Base-by-base conservation (phyloP, 768 basidiomycete genomes). In the Asterophora parasitica region DNA sequence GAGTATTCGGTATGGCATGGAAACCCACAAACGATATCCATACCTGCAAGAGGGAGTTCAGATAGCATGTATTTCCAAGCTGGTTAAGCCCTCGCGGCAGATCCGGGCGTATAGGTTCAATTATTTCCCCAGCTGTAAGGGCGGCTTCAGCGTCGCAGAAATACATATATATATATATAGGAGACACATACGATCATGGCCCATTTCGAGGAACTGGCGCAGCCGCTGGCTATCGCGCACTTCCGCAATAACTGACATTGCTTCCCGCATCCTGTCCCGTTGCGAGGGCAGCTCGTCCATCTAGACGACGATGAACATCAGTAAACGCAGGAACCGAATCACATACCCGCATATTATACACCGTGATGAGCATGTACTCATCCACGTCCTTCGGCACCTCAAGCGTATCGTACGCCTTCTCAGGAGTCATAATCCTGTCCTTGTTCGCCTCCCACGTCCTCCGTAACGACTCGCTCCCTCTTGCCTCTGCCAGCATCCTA, bases 1-100 rank as follows among this genome's bases (percentile, higher is more conserved):
- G 48, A 13, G 27, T 36, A 40, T 50, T 38, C 15, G 33, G 17
- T n/a, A 27, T 19, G 16, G 42, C 33, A n/a, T 41, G 34, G 33
- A 28, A 34, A 39, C 17, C 17, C 11, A 26, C 23, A 23, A 9
- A 36, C 31, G 49, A 35, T 32, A 9, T 16, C 53, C 61, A 26
- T 58, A 81, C 87, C 71, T 83, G 88, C 13, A 88, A 69, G 46
- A 88, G 70, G 31, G 86, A 92, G 60, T 91, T 92, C 39, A 89
- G 70, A 58, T 91, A 92, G 58, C 91, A 92, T 0, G 90, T 92
- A 57, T 92, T 92, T 42, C 90, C 89, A 16, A 91, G 75, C 59
- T 94, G 92, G 60, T 92, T 87, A 23, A 94, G 74, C 4, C 92
- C 92, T 48, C 91, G 78, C 20, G 92, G 92, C 59, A 87, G 73